Evolutionary conservation across 768 basidiomycete genomes (phyloP).

Genomic region (Leccinum longicurvipes): DNA sequence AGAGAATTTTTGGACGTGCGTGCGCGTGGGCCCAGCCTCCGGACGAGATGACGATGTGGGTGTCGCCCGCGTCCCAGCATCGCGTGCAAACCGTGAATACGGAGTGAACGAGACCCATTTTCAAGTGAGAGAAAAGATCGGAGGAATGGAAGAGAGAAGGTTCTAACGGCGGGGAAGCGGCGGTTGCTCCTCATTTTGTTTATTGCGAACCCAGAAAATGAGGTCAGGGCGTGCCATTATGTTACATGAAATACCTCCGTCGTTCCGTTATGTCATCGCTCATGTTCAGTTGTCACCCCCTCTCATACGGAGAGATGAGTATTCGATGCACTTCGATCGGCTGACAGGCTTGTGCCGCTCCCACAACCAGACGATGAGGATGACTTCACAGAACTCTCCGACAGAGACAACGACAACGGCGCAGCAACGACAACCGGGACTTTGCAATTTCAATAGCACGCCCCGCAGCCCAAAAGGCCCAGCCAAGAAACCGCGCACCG

Average conservation of each 20-base stretch:
- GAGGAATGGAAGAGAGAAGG: neutral
- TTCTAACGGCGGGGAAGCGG: neutral
- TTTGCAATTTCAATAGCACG: conserved; percentile 28
- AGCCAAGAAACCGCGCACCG: conserved; percentile 49
- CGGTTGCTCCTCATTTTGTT: neutral
- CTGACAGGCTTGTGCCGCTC: conserved; percentile 50
- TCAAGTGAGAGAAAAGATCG: neutral
- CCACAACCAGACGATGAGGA: conserved; percentile 40
- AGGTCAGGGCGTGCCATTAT: conserved; percentile 8
- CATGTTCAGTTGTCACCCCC: no score
- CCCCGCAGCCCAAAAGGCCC: conserved; percentile 38
- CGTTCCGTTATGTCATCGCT: no score
- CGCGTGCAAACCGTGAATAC: conserved; percentile 14
- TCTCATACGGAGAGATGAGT: no score
- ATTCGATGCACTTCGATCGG: no score
- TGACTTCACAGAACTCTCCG: conserved; percentile 19
- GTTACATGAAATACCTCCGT: neutral
- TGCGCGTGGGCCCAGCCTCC: conserved; percentile 25
- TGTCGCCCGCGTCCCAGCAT: conserved; percentile 29
- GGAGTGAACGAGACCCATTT: conserved; percentile 21
- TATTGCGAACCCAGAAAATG: conserved; percentile 7
- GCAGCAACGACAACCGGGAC: conserved; percentile 41
- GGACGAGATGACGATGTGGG: conserved; percentile 26
- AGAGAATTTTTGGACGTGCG: conserved; percentile 40
- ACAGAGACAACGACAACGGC: conserved; percentile 18